Base-by-base conservation (phyloP, 2,329 filamentous ascomycete species). In the Colletotrichum eremochloae region DNA sequence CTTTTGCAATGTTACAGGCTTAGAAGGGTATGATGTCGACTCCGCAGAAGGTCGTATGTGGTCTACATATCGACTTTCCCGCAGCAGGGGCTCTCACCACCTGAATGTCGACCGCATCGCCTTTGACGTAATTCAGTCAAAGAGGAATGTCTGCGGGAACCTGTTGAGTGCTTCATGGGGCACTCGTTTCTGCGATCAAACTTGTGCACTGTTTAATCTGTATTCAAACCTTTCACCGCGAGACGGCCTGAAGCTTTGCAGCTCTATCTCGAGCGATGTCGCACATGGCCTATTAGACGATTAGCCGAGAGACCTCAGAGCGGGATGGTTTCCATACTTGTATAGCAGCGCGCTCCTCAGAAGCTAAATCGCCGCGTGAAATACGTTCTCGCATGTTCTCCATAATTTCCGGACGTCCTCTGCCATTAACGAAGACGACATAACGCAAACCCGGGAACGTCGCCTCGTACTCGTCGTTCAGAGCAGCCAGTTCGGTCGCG, bases 391-490 rank as follows among this genome's bases (percentile, higher is more conserved):
- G 88, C 93, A 97, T 97, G 77, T 97, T 91, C 74, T 89, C 86
- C 92, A 97, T 94, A 67, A 98, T 92, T 73, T 89, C 88, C 1
- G 88, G 86, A 68, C 94, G 86, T 52, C 89, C 87, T 58, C 95
- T 88, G 0, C 94, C 94, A 80, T 97, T 95, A 68, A 98, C 96
- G 80, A 97, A 98, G 24, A 96, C 93, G 78, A 97, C 94, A 84
- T 97, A 98, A 82, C 92, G 87, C 79, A 98, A 80, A 0, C 95
- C 94, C 0, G 94, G 94, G 80, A 96, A 97, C 68, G 77, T 86
- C n/a, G 84, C 84, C 81, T 97, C 95, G 79, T 97, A 98, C 81
- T 93, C 89, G 14, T 81, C 82, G 79, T 98, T 98, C 77, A 97
- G 81, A 40, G 78, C 79, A 8, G 84, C 86, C 73, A 97, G 82